phyloP scores from a whole-genome alignment of 2,329 filamentous ascomycete genomes.

The Fusarium subglutinans region DNA sequence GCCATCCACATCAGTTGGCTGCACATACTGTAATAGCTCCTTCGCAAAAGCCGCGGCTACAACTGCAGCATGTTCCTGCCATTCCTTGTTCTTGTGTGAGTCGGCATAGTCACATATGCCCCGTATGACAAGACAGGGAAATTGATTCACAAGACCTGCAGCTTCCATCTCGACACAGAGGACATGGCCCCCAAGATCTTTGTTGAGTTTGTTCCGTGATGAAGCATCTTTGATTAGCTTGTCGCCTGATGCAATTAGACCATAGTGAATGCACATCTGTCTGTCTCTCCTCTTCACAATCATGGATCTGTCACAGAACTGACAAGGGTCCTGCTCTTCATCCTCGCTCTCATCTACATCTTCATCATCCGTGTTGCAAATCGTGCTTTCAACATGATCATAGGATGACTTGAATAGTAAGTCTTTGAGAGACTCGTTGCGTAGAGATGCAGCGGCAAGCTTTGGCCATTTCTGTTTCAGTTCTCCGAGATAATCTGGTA shows the following conservation, averaged over 20 bases:
- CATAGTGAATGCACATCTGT: not conserved
- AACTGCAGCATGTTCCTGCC: not conserved
- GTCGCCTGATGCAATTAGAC: not conserved
- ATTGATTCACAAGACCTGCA: not conserved
- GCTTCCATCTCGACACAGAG: not conserved
- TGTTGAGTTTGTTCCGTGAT: not conserved
- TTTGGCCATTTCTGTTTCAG: not conserved
- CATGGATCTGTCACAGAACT: not conserved
- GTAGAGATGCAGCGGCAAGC: not conserved
- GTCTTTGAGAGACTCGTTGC: not conserved
- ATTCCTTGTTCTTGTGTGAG: not conserved
- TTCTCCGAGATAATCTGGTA: not conserved
- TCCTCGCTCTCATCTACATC: not conserved
- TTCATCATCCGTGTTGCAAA: not conserved
- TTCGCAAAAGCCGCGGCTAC: not conserved
- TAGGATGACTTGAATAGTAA: rapidly evolving
- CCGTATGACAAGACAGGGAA: not conserved
- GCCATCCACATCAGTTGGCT: rapidly evolving
- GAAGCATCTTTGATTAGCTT: not conserved
- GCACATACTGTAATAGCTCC: not conserved
- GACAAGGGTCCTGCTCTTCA: not conserved
- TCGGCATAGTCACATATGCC: not conserved
- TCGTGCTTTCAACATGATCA: not conserved
- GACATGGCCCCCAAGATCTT: not conserved
- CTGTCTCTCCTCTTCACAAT: not conserved